Evolutionary conservation across 192 early-diverging fungal genomes (phyloP).

Genomic region (Thoreauomyces humboldtii): DNA sequence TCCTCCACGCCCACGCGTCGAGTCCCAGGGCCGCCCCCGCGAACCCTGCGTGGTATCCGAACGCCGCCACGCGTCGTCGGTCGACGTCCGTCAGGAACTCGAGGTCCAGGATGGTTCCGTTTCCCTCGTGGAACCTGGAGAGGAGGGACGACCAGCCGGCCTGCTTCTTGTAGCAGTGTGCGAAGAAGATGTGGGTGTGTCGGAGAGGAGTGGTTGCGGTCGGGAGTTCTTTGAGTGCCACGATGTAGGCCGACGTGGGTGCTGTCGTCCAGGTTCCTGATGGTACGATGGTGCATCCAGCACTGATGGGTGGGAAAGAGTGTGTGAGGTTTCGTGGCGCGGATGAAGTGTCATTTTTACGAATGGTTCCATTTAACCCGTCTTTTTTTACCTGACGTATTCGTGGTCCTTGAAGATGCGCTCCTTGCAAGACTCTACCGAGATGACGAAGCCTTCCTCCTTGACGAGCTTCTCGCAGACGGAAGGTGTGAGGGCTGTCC

Average conservation of each 20-base stretch:
- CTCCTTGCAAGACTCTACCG: constrained; percentile 77
- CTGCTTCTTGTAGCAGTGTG: constrained; percentile 97
- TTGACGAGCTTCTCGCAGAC: constrained; percentile 77
- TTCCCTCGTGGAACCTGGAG: constrained; percentile 76
- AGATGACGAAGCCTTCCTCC: constrained; percentile 80
- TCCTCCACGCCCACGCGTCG: constrained; percentile 74
- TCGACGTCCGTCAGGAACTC: constrained; percentile 86
- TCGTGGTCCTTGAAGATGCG: constrained; percentile 89
- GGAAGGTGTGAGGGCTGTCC: constrained; percentile 86
- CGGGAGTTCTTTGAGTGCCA: constrained; percentile 96
- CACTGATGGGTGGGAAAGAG: constrained; percentile 40
- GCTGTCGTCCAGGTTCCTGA: constrained; percentile 79
- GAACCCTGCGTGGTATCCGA: constrained; percentile 96
- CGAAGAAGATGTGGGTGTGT: constrained; percentile 97
- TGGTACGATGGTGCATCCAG: constrained; percentile 77
- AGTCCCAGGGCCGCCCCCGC: constrained; percentile 90
- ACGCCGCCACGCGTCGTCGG: constrained; percentile 87
- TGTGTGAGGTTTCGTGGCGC: constrained; percentile 10
- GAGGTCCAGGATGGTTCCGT: constrained; percentile 86
- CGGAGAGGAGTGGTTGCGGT: constrained; percentile 87
- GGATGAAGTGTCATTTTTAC: too few relatives aligned
- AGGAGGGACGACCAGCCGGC: constrained; percentile 91
- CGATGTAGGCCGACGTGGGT: constrained; percentile 87
- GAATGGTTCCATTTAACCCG: too few relatives aligned
- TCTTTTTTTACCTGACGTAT: constrained; percentile 71